Evolutionary conservation across 176 grass and related monocot genomes (phyloP), one percentile per base, ranked within the genome.

Genomic region (Bothriochloa decipiens): DNA sequence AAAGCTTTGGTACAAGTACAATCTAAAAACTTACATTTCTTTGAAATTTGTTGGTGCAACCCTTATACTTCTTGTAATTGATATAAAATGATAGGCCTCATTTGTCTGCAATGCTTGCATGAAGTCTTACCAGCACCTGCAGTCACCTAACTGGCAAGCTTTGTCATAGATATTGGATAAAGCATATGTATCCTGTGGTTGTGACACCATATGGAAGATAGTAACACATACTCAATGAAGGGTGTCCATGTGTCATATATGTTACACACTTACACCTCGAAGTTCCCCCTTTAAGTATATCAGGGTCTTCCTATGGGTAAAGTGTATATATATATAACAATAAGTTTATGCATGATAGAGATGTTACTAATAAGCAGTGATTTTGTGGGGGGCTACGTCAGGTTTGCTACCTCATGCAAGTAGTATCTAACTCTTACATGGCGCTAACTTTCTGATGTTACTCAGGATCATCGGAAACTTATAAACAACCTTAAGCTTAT

Each of bases 401-500:
- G 53, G 22, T 74, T 40, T 15, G 12, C 75, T 75, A 78, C 27
- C n/a, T 72, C 57, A 50, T 83, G 36, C 76, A 1, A 42, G 5
- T 78, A 45, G 23, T 27, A 29, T 81, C 57, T 78, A 25, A 77
- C 42, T 66, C 25, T 32, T 69, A 78, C 28, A 33, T 76, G 14
- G 55, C 80, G 18, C 66, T 76, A 36, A 75, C 61, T 26, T 91
- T 81, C 18, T 77, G 32, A 20, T 62, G 27, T 27, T 74, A 64
- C 74, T 76, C 87, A 98, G 93, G 96, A 98, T 81, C 89, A 89
- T 68, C 88, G 81, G 57, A 98, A 95, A 83, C 93, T 98, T 82
- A 95, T 95, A 80, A 85, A 87, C 50, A 95, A 98, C 82, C 90
- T 98, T 79, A 95, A 98, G 74, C 90, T 87, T 82, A 95, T 98